These are phyloP conservation scores for Geotrichum carabidarum DNA, from an alignment of 1,139 yeast species.

Conservation along the genomic window DNA sequence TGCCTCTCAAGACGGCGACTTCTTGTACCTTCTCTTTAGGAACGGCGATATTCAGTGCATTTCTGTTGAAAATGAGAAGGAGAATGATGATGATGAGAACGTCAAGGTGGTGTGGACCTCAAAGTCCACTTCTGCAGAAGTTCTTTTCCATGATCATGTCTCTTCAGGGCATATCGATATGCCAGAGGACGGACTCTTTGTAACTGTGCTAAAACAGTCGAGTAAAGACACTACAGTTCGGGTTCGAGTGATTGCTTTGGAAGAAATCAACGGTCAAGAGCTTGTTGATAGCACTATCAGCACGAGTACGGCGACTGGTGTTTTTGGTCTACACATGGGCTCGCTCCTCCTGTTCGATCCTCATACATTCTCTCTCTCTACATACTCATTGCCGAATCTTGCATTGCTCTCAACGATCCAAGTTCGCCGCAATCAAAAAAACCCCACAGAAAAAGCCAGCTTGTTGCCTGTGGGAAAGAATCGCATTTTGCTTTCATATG, in stretches of 20 bases:
- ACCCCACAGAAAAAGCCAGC: conserved; percentile 11
- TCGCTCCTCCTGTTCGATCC: conserved; percentile 16
- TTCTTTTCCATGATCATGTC: conserved; percentile 21
- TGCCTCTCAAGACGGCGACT: conserved; percentile 19
- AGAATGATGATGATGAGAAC: conserved; percentile 8
- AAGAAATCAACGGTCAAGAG: conserved; percentile 21
- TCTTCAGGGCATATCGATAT: conserved; percentile 21
- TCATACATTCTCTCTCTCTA: conserved; percentile 13
- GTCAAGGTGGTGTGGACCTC: conserved; percentile 23
- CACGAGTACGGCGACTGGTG: conserved; percentile 13
- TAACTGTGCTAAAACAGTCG: conserved; percentile 24
- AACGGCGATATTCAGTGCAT: conserved; percentile 25
- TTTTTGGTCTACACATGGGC: conserved; percentile 17
- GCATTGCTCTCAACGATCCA: conserved; percentile 14
- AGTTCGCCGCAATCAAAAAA: conserved; percentile 13
- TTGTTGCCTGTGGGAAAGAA: conserved; percentile 16
- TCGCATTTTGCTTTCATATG: conserved; percentile 17
- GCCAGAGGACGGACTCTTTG: conserved; percentile 26
- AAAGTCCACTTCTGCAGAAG: conserved; percentile 21
- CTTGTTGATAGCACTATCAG: conserved; percentile 22
- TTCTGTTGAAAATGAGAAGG: not conserved
- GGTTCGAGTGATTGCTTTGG: conserved; percentile 25
- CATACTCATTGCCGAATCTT: conserved; percentile 15
- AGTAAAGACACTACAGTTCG: conserved; percentile 21
- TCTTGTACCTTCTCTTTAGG: conserved; percentile 22